Evolutionary conservation across 225 moss, liverwort and hornwort species (phyloP).

Genomic region (Asterella californica): DNA sequence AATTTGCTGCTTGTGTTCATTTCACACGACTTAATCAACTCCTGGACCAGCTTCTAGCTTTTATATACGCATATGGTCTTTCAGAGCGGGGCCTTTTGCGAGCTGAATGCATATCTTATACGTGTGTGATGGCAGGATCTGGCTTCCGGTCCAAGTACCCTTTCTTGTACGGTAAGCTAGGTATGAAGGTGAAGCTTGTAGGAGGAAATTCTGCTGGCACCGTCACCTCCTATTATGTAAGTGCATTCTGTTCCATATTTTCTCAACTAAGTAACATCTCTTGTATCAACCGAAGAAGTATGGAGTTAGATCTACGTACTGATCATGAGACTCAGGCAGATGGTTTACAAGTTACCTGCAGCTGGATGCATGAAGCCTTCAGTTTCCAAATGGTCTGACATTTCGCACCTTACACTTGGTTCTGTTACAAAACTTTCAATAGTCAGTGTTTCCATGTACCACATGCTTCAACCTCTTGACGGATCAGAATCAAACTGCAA

Average conservation of each 20-base stretch:
- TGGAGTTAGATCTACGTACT: too few species aligned
- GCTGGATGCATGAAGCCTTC: neutral
- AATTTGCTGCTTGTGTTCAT: too few species aligned
- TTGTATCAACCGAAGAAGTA: neutral
- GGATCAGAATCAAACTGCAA: too few species aligned
- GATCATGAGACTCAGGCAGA: too few species aligned
- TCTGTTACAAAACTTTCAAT: neutral
- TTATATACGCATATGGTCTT: too few species aligned
- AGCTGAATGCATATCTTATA: too few species aligned
- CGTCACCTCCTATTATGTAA: constrained; percentile 14
- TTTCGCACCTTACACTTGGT: neutral
- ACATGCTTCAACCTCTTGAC: too few species aligned
- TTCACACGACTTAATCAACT: too few species aligned
- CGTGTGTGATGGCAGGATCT: neutral
- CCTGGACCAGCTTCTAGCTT: too few species aligned
- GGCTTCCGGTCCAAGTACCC: constrained; percentile 15
- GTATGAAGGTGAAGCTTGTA: constrained; percentile 11
- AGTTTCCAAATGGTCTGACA: neutral
- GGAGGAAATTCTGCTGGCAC: constrained; percentile 14
- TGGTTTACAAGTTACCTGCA: too few species aligned
- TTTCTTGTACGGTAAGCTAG: constrained; percentile 1
- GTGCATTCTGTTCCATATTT: neutral
- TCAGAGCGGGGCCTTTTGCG: too few species aligned
- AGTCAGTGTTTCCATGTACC: neutral
- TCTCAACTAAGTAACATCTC: neutral